Evolutionary conservation across 805 yeast genomes (phyloP).

Genomic region (Pichia sporocuriosa): DNA sequence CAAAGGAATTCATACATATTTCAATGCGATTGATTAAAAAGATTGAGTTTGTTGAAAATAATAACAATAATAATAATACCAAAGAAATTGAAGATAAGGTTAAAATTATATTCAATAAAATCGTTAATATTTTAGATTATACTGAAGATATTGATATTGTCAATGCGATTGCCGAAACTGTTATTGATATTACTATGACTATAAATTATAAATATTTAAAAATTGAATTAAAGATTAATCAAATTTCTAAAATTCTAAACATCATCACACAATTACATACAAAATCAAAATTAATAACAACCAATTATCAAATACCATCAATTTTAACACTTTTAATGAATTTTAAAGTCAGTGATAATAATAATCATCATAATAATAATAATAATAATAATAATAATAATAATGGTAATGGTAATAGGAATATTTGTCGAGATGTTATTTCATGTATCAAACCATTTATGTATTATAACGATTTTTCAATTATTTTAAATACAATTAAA

Average conservation of each 20-base stretch:
- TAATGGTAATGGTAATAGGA: background rate
- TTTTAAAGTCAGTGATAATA: too few species aligned
- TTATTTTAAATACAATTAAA: slow-evolving; percentile 7
- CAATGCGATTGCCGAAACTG: background rate
- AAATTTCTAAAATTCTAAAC: background rate
- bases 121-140: background rate
- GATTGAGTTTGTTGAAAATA: background rate
- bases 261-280: slow-evolving; percentile 13
- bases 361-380: background rate
- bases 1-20: slow-evolving; percentile 69
- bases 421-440: slow-evolving; percentile 1
- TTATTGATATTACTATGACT: slow-evolving; percentile 2
- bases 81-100: slow-evolving; percentile 3
- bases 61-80: background rate
- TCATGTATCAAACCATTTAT: slow-evolving; percentile 5
- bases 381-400: background rate
- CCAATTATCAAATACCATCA: slow-evolving; percentile 52
- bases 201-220: slow-evolving; percentile 1
- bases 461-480: background rate
- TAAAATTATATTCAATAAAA: slow-evolving; percentile 1
- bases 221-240: background rate
- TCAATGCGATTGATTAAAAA: slow-evolving; percentile 21
- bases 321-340: slow-evolving; percentile 22
- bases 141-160: background rate
- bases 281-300: background rate